Evolutionary conservation across 2,329 filamentous ascomycete species (phyloP), one percentile per base, ranked within the genome.

Genomic region (Penicillium sp.): DNA sequence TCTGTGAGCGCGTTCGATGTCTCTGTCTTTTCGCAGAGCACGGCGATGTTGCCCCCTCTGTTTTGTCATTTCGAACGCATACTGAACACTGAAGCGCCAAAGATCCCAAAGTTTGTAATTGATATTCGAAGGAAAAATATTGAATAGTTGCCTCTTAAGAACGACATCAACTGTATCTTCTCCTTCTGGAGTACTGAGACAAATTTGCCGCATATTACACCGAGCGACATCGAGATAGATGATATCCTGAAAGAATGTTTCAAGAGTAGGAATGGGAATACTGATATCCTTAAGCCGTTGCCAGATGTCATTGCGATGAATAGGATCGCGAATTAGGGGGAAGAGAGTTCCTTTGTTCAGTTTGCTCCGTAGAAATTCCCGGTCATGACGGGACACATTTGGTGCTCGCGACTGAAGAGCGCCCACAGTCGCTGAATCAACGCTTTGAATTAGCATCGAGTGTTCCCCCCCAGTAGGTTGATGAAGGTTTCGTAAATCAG

Each of bases 81-180:
- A 59, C 26, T 59, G 50, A 39, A 59, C 49, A 42, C 57, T 53
- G 38, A 59, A 59, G 3, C 57, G 47, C 57, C 50, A 60, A 23
- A 60, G 34, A 26, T 60, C 57, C 13, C 42, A 42, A 5, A 56
- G 41, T 24, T n/a, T n/a, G n/a, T n/a, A n/a, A n/a, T n/a, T n/a
- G n/a, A n/a, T n/a, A n/a, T n/a, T n/a, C n/a, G n/a, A n/a, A n/a
- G n/a, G n/a, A n/a, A n/a, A n/a, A n/a, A n/a, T n/a, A n/a, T n/a
- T n/a, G n/a, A n/a, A n/a, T n/a, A n/a, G n/a, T 24, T 48, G 46
- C 10, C 16, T 42, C 42, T 26, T 29, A 38, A 48, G 33, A 33
- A 42, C 28, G 23, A 42, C 31, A 29, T 48, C 46, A 23, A 44
- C 50, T 24, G 36, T 46, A 49, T 28, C 38, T 50, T 34, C 23